A percentile compares a stretch with the other conserved stretches of the same genome.
These are phyloP conservation scores for Acanthamoeba rhysodes DNA, from an alignment of 208 protist species.

Conservation along the genomic window DNA sequence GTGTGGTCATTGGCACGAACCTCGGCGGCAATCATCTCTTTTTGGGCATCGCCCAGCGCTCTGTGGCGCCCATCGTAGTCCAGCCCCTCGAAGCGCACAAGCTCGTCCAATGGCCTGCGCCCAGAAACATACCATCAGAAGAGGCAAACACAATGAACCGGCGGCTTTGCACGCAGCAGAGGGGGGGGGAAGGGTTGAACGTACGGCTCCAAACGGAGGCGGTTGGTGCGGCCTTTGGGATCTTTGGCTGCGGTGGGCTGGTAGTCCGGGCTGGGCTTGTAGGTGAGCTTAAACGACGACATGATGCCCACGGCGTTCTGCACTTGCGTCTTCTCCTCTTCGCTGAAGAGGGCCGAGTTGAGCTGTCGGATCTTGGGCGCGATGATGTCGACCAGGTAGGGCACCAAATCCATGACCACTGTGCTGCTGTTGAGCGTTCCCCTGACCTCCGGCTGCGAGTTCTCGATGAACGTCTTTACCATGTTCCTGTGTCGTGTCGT, in stretches of 20 bases:
- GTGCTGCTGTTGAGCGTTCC: not conserved
- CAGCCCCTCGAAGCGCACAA: conserved; percentile 58
- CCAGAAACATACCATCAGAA: not conserved
- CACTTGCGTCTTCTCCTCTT: not conserved
- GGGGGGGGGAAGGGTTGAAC: not conserved
- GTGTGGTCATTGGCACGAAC: not conserved
- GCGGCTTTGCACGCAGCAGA: not conserved
- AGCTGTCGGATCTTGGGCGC: conserved; percentile 58
- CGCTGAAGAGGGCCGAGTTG: conserved; percentile 15
- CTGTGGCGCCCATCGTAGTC: conserved; percentile 16
- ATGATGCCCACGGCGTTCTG: conserved; percentile 31
- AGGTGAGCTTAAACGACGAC: conserved; percentile 36
- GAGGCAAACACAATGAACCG: not conserved
- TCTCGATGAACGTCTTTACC: conserved; percentile 48
- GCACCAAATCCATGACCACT: conserved; percentile 20
- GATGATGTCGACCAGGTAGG: conserved; percentile 60
- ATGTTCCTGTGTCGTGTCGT: not conserved
- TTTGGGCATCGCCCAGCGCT: conserved; percentile 25
- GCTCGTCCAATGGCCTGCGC: conserved; percentile 47
- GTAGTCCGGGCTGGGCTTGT: not conserved
- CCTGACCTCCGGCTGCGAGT: not conserved
- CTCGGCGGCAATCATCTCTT: conserved; percentile 40
- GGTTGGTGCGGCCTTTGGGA: not conserved
- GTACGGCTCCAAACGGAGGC: conserved; percentile 30
- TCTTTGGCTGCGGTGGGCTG: not conserved